phyloP scores from a whole-genome alignment of 2,329 filamentous ascomycete genomes.

The Metarhizium brunneum region DNA sequence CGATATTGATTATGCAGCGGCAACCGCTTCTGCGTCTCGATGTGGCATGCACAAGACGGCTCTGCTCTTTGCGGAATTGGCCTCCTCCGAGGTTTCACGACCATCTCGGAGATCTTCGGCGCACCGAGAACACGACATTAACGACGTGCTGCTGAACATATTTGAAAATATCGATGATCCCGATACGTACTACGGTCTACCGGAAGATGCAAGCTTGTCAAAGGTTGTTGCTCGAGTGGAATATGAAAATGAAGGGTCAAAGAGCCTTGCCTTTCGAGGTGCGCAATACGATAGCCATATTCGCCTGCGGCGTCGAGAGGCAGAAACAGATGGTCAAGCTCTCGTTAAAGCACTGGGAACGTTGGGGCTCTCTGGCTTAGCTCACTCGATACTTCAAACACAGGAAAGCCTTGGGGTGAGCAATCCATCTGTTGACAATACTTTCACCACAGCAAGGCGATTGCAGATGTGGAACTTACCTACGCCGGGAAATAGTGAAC shows the following conservation, averaged over 20 bases:
- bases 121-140: constrained; percentile 43
- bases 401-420: constrained; percentile 52
- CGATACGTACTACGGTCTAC: constrained; percentile 88
- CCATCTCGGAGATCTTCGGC: constrained; percentile 59
- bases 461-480: constrained; percentile 90
- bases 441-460: constrained; percentile 70
- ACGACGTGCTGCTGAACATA: constrained; percentile 66
- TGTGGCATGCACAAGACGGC: constrained; percentile 86
- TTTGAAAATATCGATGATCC: constrained; percentile 93
- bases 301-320: constrained; percentile 45
- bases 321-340: constrained; percentile 53
- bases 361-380: constrained; percentile 77
- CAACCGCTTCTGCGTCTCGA: constrained; percentile 60
- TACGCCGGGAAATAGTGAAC: constrained; percentile 52
- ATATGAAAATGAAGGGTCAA: constrained; percentile 79
- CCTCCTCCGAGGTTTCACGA: constrained; percentile 45
- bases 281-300: constrained; percentile 86
- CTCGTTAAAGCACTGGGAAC: constrained; percentile 69
- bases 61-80: constrained; percentile 71
- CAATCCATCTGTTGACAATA: constrained; percentile 55
- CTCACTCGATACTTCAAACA: constrained; percentile 65
- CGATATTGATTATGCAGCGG: constrained; percentile 64
- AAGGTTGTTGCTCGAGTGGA: constrained; percentile 76
- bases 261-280: constrained; percentile 82
- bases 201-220: constrained; percentile 65